phyloP scores from a whole-genome alignment of 2,329 filamentous ascomycete species.

The Colletotrichum costaricense region DNA sequence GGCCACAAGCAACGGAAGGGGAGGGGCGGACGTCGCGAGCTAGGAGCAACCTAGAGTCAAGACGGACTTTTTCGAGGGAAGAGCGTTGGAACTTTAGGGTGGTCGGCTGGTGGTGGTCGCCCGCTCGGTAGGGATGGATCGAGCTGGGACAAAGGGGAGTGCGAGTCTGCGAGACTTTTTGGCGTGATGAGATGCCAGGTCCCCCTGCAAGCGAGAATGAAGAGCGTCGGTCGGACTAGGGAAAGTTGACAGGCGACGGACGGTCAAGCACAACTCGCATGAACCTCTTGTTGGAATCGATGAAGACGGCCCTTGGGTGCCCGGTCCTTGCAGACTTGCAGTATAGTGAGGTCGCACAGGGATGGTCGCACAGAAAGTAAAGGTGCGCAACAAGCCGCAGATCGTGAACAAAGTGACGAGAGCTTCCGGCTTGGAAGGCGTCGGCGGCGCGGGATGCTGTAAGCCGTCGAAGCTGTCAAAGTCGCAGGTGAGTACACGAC shows the following conservation, averaged over 20 bases:
- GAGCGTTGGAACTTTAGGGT: background rate
- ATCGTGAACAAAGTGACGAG: conserved; percentile 10
- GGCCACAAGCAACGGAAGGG: conserved; percentile 1
- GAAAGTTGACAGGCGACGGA: conserved; percentile 22
- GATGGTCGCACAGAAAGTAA: background rate
- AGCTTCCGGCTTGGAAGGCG: conserved; percentile 1
- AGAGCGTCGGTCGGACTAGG: conserved; percentile 8
- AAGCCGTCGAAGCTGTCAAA: conserved; percentile 31
- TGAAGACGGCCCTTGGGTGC: conserved; percentile 14
- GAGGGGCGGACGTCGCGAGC: background rate
- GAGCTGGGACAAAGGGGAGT: conserved; percentile 25
- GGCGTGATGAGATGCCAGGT: conserved; percentile 23
- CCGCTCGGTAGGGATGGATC: background rate
- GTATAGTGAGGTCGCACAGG: background rate
- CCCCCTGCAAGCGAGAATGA: conserved; percentile 32
- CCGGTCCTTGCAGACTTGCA: conserved; percentile 5
- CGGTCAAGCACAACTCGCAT: conserved; percentile 21
- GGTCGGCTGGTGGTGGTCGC: background rate
- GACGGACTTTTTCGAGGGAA: background rate
- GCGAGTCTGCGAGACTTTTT: conserved; percentile 14
- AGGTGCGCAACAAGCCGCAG: conserved; percentile 23
- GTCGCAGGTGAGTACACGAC: conserved; percentile 25
- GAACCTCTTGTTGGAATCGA: conserved; percentile 19
- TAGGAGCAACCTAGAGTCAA: conserved; percentile 8
- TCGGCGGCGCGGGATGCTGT: conserved; percentile 6